Conservation (phyloP, 352 stramenopile species). For the Pythium angustatum region DNA sequence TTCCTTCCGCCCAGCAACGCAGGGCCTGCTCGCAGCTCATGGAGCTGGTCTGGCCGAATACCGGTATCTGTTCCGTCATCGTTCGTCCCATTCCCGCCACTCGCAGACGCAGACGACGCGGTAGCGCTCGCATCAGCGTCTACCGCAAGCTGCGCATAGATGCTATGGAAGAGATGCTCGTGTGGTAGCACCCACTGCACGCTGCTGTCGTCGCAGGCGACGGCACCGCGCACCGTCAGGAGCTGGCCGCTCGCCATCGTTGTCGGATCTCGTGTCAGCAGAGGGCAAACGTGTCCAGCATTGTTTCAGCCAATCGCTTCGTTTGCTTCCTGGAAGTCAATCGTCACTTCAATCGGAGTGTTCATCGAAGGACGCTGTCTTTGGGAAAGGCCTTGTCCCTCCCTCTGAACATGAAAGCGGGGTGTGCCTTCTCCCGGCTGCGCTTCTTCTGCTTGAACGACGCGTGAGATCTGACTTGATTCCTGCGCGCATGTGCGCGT, state of each 20-base stretch:
- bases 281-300: neutral
- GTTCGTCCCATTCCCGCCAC: neutral
- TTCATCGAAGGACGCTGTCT: too few species aligned
- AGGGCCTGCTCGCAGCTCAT: constrained; percentile 49
- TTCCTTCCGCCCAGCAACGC: constrained; percentile 44
- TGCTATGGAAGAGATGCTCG: constrained; percentile 61
- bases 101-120: neutral
- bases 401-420: neutral
- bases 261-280: neutral
- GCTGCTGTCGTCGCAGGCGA: constrained; percentile 32
- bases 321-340: neutral
- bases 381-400: too few species aligned
- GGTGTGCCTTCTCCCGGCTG: neutral
- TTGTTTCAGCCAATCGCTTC: constrained; percentile 4
- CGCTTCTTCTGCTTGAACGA: constrained; percentile 11
- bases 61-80: neutral
- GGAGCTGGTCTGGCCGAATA: constrained; percentile 57
- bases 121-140: neutral
- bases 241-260: constrained; percentile 22
- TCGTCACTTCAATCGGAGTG: neutral
- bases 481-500: neutral
- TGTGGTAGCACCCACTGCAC: constrained; percentile 54
- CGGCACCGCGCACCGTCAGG: constrained; percentile 42
- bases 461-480: constrained; percentile 3
- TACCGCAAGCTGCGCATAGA: constrained; percentile 16